phyloP scores from a whole-genome alignment of 345 rosid genomes.

The Xanthoceras sorbifolium region DNA sequence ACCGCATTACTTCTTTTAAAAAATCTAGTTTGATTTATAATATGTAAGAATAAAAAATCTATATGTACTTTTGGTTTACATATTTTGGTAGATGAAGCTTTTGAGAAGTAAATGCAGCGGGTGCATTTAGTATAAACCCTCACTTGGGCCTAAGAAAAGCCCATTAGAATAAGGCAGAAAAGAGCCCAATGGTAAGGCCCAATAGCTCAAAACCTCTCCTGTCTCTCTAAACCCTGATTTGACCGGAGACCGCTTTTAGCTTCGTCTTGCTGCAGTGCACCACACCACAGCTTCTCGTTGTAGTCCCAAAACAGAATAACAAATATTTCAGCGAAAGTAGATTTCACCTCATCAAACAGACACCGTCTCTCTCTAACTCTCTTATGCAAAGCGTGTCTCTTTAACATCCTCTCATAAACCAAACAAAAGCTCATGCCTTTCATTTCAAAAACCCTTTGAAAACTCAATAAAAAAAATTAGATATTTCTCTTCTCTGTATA shows the following conservation, averaged over 20 bases:
- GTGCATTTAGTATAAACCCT: too few species aligned
- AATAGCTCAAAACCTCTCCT: not conserved
- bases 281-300: not conserved
- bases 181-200: not conserved
- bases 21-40: too few species aligned
- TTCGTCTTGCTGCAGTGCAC: not conserved
- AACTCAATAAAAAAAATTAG: conserved; percentile 3
- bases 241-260: not conserved
- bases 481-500: conserved; percentile 9
- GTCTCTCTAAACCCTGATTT: conserved; percentile 17
- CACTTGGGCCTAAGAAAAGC: not conserved
- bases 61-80: too few species aligned
- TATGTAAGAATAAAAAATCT: too few species aligned
- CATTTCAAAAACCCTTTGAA: conserved; percentile 7
- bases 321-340: not conserved
- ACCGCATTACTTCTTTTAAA: too few species aligned
- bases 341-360: conserved; percentile 9
- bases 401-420: conserved; percentile 21
- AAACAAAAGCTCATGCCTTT: not conserved
- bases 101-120: too few species aligned
- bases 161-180: not conserved
- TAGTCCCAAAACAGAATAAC: conserved; percentile 5
- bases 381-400: conserved; percentile 39
- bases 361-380: conserved; percentile 4
- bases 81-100: too few species aligned